These are phyloP conservation scores for Paramecium sonneborni DNA, from an alignment of 73 alveolate species.

Conservation along the genomic window DNA sequence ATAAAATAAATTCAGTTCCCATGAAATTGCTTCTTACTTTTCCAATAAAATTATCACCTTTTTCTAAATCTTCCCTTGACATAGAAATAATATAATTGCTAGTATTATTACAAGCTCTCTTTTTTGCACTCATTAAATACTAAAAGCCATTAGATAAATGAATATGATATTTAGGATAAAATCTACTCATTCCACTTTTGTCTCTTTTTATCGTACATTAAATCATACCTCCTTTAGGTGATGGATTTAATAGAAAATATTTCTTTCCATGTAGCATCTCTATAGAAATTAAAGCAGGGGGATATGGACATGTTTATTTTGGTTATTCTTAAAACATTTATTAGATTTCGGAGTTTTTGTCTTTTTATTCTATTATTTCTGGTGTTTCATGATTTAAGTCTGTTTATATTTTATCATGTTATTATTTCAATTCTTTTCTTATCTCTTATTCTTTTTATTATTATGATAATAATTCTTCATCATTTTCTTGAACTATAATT, in stretches of 20 bases:
- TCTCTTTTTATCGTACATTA: slow-evolving; percentile 83
- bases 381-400: neutral
- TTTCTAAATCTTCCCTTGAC: slow-evolving; percentile 77
- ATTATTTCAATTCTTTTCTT: neutral
- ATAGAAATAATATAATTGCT: slow-evolving; percentile 83
- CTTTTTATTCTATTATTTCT: neutral
- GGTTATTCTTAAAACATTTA: neutral
- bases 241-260: slow-evolving; percentile 68
- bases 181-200: slow-evolving; percentile 77
- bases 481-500: neutral
- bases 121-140: slow-evolving; percentile 86
- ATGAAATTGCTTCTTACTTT: slow-evolving; percentile 89
- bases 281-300: neutral
- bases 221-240: slow-evolving; percentile 70
- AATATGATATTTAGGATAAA: slow-evolving; percentile 86
- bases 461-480: neutral
- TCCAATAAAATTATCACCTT: slow-evolving; percentile 76
- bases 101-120: slow-evolving; percentile 81
- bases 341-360: neutral
- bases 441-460: neutral
- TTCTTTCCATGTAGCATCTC: slow-evolving; percentile 54
- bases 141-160: slow-evolving; percentile 80
- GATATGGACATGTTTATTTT: slow-evolving; percentile 46
- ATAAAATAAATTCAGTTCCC: slow-evolving; percentile 88
- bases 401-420: neutral